Conservation (phyloP, 495 filamentous ascomycete species). For the Lepraria neglecta region DNA sequence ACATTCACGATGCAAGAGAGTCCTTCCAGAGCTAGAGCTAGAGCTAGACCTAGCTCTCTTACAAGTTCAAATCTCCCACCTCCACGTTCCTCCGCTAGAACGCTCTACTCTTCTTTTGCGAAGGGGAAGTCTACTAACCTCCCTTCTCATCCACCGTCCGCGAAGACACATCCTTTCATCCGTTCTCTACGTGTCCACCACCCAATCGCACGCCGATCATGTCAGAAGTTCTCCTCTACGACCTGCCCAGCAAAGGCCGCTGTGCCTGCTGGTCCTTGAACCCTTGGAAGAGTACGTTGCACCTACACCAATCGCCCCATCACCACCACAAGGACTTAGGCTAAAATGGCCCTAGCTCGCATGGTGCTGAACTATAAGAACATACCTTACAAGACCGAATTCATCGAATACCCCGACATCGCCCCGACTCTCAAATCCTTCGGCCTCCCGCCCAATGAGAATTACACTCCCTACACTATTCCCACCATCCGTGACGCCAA, state of each 20-base stretch:
- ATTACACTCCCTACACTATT: conserved; percentile 43
- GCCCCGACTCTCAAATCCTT: conserved; percentile 39
- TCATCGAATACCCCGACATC: conserved; percentile 60
- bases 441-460: conserved; percentile 37
- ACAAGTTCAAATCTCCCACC: no score
- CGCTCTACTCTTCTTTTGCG: no score
- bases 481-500: conserved; percentile 45
- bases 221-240: conserved; percentile 39
- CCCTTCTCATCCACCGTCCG: no score
- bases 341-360: conserved; percentile 40
- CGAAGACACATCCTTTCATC: no score
- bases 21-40: no score
- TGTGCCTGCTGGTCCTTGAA: conserved; percentile 51
- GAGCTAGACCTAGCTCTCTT: no score
- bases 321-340: not conserved
- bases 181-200: not conserved
- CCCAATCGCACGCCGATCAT: not conserved
- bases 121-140: no score
- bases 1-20: no score
- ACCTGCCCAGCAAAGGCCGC: conserved; percentile 46
- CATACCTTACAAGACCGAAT: conserved; percentile 58
- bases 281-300: conserved; percentile 52
- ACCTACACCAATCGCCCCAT: not conserved
- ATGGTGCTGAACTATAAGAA: conserved; percentile 56
- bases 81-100: no score